Evolutionary conservation across 2,329 filamentous ascomycete genomes (phyloP), one percentile per base, ranked within the genome.

Genomic region (Exophiala aquamarina): DNA sequence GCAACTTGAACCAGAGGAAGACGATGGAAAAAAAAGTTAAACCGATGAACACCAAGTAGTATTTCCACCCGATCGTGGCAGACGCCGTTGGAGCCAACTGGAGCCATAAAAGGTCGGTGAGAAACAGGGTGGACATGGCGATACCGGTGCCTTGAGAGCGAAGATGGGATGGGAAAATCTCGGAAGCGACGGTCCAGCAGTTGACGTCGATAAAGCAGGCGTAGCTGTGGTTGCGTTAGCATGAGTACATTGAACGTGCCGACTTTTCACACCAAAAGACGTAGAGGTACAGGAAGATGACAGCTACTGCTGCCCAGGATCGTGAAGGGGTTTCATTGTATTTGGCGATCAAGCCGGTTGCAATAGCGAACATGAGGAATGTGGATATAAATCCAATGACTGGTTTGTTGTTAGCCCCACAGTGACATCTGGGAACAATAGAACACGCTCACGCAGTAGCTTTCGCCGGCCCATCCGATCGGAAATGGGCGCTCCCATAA

Each of bases 131-230:
- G 17, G 45, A 29, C 15, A 52, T 35, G 1, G 44, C 39, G 18
- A 44, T 35, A 11, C 23, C 40, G 7, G 44, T 51, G 5, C 38
- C 49, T 40, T 48, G 36, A 10, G 38, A 35, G 34, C 49, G 49
- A 23, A 51, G 43, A 26, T 51, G 44, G 18, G 44, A 43, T n/a
- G 49, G 49, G 29, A 51, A 51, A 42, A 55, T 50, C 42, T 55
- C 52, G 34, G 41, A 20, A n/a, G 70, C 64, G 39, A 72, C 73
- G n/a, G 71, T 61, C 41, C 71, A 75, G 59, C 72, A 70, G 11
- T 68, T 73, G 2, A 70, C 70, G 49, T 75, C 72, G 21, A 73
- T 66, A 55, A 43, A 39, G 3, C 19, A 17, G 6, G 35, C 47
- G 28, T 49, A 37, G 8, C 47, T 48, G 23, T 9, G n/a, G n/a